phyloP scores from a whole-genome alignment of 306 rosid species.

The Lathyrus tuberosus region DNA sequence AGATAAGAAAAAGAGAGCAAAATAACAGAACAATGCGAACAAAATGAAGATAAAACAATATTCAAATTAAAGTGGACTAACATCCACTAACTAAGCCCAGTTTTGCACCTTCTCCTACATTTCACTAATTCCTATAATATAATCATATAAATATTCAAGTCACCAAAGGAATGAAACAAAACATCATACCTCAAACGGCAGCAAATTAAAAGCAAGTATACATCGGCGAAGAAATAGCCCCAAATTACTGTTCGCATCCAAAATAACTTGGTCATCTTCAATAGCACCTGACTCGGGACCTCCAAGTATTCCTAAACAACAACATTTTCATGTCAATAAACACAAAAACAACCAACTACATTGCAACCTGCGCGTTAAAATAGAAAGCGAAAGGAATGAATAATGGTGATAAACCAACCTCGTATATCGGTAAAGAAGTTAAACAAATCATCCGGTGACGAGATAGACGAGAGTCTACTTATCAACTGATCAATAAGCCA shows the following conservation, averaged over 20 bases:
- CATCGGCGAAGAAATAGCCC: conserved; percentile 90
- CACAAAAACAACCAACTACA: not conserved
- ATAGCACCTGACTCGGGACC: conserved; percentile 68
- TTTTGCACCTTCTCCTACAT: conserved; percentile 10
- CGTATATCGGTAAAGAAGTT: conserved; percentile 82
- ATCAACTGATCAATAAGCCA: conserved; percentile 72
- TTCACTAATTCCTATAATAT: not conserved
- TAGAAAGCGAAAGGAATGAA: not conserved
- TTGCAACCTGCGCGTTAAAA: not conserved
- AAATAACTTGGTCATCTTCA: conserved; percentile 77
- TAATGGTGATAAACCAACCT: conserved; percentile 52
- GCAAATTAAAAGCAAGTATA: conserved; percentile 83
- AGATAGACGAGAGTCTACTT: conserved; percentile 63
- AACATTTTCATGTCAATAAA: conserved; percentile 12
- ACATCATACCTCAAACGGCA: conserved; percentile 76
- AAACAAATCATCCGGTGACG: conserved; percentile 87
- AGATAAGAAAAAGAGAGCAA: not conserved
- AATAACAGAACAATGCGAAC: not conserved
- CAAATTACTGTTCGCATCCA: conserved; percentile 81
- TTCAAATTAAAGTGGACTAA: not conserved
- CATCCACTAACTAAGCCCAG: not conserved
- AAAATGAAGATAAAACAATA: not conserved
- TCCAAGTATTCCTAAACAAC: conserved; percentile 74
- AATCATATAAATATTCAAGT: conserved; percentile 26
- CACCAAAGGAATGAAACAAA: not conserved